These are phyloP conservation scores for Vitellaria paradoxa DNA, from an alignment of 179 eudicot species.

Conservation along the genomic window DNA sequence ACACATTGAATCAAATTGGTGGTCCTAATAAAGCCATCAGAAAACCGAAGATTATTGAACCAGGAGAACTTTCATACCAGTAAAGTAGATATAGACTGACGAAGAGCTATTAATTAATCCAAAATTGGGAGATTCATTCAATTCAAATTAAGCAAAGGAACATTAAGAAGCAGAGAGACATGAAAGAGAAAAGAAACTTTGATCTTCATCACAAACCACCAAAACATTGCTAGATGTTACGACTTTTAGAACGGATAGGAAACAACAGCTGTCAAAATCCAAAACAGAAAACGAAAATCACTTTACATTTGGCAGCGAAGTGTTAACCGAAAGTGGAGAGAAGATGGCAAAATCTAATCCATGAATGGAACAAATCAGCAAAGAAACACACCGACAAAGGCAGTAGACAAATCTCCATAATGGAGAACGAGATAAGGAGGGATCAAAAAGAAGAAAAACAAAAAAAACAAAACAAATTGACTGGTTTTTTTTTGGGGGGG, in stretches of 20 bases:
- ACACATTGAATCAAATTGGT: background rate
- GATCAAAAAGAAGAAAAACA: slow-evolving; percentile 8
- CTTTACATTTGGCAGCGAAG: background rate
- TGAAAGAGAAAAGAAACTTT: background rate
- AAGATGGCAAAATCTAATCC: no score
- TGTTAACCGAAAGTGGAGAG: background rate
- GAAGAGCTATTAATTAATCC: no score
- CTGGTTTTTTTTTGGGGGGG: no score
- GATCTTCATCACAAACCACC: background rate
- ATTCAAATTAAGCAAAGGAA: slow-evolving; percentile 2
- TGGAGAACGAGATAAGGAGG: background rate
- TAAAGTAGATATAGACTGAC: no score
- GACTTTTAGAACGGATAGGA: background rate
- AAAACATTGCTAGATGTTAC: background rate
- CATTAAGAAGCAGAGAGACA: background rate
- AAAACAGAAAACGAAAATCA: background rate
- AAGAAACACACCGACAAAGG: background rate
- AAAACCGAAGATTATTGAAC: background rate
- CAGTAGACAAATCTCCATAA: background rate
- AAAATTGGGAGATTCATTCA: background rate
- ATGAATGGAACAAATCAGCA: no score
- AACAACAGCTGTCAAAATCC: background rate
- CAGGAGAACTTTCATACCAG: background rate
- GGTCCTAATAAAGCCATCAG: background rate
- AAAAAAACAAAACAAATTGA: background rate